phyloP scores from a whole-genome alignment of 805 yeast genomes.

The Starmerella davenportii region DNA sequence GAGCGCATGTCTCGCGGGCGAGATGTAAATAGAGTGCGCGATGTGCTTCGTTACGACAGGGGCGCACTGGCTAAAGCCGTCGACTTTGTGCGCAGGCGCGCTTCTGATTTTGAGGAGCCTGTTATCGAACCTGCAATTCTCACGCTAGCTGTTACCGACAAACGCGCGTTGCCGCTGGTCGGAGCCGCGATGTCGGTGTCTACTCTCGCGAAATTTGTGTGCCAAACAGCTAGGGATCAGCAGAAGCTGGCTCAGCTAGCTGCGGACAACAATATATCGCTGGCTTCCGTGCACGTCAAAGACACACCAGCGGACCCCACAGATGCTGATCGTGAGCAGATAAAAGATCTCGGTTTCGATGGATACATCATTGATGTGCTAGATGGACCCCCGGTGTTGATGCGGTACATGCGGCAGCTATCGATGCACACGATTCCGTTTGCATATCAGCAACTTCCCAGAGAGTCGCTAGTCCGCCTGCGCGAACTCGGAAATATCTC shows the following conservation, averaged over 20 bases:
- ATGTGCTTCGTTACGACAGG: not conserved
- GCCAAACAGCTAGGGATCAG: conserved; percentile 35
- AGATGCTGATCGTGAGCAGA: conserved; percentile 25
- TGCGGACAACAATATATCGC: conserved; percentile 20
- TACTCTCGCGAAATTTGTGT: conserved; percentile 46
- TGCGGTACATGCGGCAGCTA: conserved; percentile 21
- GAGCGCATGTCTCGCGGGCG: no score
- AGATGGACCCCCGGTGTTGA: conserved; percentile 52
- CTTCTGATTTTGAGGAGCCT: conserved; percentile 21
- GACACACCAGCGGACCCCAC: not conserved
- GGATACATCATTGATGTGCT: conserved; percentile 59
- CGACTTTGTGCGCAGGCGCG: not conserved
- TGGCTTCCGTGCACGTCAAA: not conserved
- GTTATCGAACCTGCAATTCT: conserved; percentile 64
- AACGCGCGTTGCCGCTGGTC: conserved; percentile 34
- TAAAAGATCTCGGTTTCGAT: conserved; percentile 49
- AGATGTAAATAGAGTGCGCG: not conserved
- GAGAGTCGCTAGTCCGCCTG: not conserved
- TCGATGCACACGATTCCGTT: conserved; percentile 43
- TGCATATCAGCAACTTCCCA: conserved; percentile 27
- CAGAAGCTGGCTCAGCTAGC: conserved; percentile 27
- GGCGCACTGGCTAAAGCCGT: conserved; percentile 1
- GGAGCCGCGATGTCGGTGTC: conserved; percentile 38
- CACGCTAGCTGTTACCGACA: conserved; percentile 37
- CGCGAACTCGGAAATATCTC: not conserved